Conservation (phyloP, 345 rosid species). For the Combretum micranthum region DNA sequence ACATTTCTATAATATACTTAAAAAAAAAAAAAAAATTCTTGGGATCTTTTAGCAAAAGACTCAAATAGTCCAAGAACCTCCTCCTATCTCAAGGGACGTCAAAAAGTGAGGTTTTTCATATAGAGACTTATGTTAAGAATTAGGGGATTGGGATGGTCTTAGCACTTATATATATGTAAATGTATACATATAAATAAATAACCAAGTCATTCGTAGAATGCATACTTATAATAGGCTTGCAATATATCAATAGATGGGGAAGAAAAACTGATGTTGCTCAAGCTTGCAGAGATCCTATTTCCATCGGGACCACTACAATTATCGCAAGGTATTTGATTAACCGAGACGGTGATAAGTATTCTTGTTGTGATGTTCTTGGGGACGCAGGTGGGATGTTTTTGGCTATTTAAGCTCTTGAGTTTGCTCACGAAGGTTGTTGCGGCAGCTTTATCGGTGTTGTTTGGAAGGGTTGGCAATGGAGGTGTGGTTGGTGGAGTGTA, state of each 20-base stretch:
- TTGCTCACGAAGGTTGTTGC: slow-evolving; percentile 20
- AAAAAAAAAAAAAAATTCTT: too few relatives aligned
- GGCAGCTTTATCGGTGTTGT: slow-evolving; percentile 17
- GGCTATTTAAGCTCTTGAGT: slow-evolving; percentile 13
- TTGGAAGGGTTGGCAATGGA: slow-evolving; percentile 16
- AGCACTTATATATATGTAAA: too few relatives aligned
- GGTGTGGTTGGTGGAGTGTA: slow-evolving; percentile 13
- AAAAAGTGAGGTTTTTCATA: too few relatives aligned
- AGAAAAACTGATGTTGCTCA: slow-evolving; percentile 38
- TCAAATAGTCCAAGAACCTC: too few relatives aligned
- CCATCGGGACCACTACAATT: slow-evolving; percentile 24
- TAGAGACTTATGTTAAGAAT: too few relatives aligned
- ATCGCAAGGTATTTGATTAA: slow-evolving; percentile 28
- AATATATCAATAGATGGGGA: slow-evolving; percentile 24
- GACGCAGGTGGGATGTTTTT: slow-evolving; percentile 11
- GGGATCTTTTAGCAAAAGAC: too few relatives aligned
- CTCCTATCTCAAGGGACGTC: too few relatives aligned
- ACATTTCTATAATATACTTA: too few relatives aligned
- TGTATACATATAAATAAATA: too few relatives aligned
- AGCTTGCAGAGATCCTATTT: slow-evolving; percentile 24
- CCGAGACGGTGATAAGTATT: slow-evolving; percentile 9
- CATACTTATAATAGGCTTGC: slow-evolving; percentile 27
- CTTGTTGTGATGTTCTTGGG: slow-evolving; percentile 13
- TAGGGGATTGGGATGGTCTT: too few relatives aligned
- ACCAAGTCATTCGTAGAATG: not conserved